Conservation (phyloP, 768 basidiomycete species). For the Leucocoprinus sp. region DNA sequence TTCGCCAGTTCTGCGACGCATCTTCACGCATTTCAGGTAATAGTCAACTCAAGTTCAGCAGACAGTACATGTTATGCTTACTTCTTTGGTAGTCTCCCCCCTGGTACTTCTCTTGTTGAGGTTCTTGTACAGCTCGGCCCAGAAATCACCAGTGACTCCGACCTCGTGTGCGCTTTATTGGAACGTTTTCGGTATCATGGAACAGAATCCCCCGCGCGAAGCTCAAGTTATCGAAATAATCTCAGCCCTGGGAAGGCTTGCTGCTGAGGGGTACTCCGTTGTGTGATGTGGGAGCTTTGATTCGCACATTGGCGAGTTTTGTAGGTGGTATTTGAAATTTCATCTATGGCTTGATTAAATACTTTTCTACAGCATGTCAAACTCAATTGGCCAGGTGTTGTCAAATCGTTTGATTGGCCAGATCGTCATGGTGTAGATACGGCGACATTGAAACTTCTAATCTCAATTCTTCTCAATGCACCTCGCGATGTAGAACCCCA, state of each 20-base stretch:
- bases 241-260: conserved; percentile 55
- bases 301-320: conserved; percentile 64
- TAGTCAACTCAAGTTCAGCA: conserved; percentile 14
- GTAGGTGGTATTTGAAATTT: conserved; percentile 36
- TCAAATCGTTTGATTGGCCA: conserved; percentile 80
- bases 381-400: conserved; percentile 75
- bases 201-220: conserved; percentile 63
- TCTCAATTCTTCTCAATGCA: conserved; percentile 78
- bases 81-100: conserved; percentile 40
- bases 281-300: conserved; percentile 68
- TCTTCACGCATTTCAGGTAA: conserved; percentile 70
- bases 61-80: conserved; percentile 9
- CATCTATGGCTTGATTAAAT: neutral
- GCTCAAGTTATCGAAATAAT: conserved; percentile 65
- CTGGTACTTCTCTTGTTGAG: conserved; percentile 66
- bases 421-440: conserved; percentile 84
- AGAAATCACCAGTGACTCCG: conserved; percentile 69
- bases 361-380: conserved; percentile 41
- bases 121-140: conserved; percentile 70
- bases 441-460: conserved; percentile 80
- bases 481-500: conserved; percentile 71
- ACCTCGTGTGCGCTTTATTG: conserved; percentile 60
- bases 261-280: conserved; percentile 64
- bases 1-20: conserved; percentile 63
- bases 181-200: conserved; percentile 70